phyloP scores from a whole-genome alignment of 2,329 filamentous ascomycete genomes.

The Neonectria faginata region DNA sequence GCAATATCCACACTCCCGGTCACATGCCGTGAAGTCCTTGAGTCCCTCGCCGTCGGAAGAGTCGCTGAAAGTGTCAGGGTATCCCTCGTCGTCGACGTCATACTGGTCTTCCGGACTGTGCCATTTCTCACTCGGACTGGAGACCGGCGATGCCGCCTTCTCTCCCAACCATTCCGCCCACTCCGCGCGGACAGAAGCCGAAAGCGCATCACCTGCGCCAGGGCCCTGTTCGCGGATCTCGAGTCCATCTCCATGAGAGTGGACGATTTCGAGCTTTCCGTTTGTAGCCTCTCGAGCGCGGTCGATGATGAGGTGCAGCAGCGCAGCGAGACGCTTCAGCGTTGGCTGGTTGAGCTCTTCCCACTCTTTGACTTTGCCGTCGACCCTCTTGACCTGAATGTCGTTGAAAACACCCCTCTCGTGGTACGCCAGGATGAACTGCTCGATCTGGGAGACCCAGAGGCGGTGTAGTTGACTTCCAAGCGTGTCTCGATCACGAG shows the following conservation, averaged over 20 bases:
- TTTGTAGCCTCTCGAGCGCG: slow-evolving; percentile 20
- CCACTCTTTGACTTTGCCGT: slow-evolving; percentile 50
- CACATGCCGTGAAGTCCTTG: slow-evolving; percentile 44
- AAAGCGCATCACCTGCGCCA: slow-evolving; percentile 41
- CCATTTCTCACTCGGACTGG: background rate
- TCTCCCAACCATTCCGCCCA: slow-evolving; percentile 44
- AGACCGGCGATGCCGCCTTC: background rate
- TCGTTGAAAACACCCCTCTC: slow-evolving; percentile 51
- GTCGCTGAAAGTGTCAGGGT: background rate
- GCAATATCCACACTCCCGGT: slow-evolving; percentile 47
- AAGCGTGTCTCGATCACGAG: slow-evolving; percentile 41
- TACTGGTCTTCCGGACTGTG: background rate
- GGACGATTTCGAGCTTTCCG: slow-evolving; percentile 43
- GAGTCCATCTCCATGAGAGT: slow-evolving; percentile 23
- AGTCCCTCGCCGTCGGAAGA: slow-evolving; percentile 10
- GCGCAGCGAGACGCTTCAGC: slow-evolving; percentile 46
- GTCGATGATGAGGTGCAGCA: slow-evolving; percentile 39
- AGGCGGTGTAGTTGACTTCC: slow-evolving; percentile 55
- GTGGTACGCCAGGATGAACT: slow-evolving; percentile 58
- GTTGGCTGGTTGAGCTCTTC: slow-evolving; percentile 48
- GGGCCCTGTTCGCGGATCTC: slow-evolving; percentile 44
- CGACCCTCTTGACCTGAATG: slow-evolving; percentile 49
- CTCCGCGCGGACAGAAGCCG: slow-evolving; percentile 33
- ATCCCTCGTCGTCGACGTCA: background rate
- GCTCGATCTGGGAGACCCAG: slow-evolving; percentile 55